Percentiles rank a stretch among this genome's conserved stretches.
Evolutionary conservation across 768 basidiomycete genomes (phyloP).

Genomic region (Boletus insuetus): DNA sequence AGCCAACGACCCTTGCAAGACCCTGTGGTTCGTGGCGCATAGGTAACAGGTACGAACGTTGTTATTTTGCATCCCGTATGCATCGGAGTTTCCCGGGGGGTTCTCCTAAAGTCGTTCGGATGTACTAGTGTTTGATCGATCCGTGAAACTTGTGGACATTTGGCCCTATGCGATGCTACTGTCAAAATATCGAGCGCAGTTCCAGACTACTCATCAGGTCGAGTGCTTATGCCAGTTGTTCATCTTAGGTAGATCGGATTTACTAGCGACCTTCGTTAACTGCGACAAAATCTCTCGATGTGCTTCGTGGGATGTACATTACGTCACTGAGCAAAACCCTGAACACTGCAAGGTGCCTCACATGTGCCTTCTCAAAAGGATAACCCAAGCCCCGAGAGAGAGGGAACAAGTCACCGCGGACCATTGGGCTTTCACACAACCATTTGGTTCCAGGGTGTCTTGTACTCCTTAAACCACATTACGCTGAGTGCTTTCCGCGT

Average conservation of each 20-base stretch:
- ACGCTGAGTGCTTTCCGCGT: slow-evolving; percentile 5
- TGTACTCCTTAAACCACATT: slow-evolving; percentile 2
- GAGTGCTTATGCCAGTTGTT: neutral
- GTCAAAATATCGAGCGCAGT: neutral
- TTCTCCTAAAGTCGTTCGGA: neutral
- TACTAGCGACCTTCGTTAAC: neutral
- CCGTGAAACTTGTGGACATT: neutral
- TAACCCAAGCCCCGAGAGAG: slow-evolving; percentile 10
- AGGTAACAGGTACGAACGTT: neutral
- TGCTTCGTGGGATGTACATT: slow-evolving; percentile 5
- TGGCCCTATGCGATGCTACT: neutral
- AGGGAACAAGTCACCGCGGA: slow-evolving; percentile 16
- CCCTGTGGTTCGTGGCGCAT: slow-evolving; percentile 6
- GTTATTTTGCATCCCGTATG: neutral
- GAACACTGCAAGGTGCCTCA: neutral
- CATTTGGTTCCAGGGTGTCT: neutral
- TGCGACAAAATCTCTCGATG: neutral
- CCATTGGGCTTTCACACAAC: slow-evolving; percentile 1
- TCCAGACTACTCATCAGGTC: neutral
- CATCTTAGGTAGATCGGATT: neutral
- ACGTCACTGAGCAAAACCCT: slow-evolving; percentile 10
- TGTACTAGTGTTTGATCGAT: neutral
- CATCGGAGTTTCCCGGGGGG: slow-evolving; percentile 1
- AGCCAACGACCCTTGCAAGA: slow-evolving; percentile 1
- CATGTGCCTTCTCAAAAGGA: slow-evolving; percentile 16